A percentile compares a stretch with the other conserved stretches of the same genome.
Conservation (phyloP, 768 basidiomycete genomes). For the Rubroboletus satanas region DNA sequence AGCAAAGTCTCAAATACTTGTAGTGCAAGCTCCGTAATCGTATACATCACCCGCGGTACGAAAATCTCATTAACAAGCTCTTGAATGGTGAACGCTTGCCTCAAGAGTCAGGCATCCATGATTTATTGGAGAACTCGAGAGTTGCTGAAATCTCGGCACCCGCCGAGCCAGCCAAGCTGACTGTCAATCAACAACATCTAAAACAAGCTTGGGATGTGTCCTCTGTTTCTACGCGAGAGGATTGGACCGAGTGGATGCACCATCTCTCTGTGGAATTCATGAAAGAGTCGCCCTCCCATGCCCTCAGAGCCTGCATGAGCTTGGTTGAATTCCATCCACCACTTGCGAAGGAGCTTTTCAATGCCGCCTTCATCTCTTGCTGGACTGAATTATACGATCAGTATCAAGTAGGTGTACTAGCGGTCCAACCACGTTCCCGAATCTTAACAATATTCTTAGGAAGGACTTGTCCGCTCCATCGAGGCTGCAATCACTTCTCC, state of each 20-base stretch:
- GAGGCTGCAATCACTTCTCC: constrained; percentile 78
- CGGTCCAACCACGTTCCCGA: neutral
- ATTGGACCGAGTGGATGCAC: constrained; percentile 97
- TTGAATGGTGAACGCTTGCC: constrained; percentile 90
- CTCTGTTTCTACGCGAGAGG: constrained; percentile 68
- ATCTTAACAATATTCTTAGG: constrained; percentile 45
- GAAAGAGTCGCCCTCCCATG: constrained; percentile 97
- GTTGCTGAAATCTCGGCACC: constrained; percentile 74
- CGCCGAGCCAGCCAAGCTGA: constrained; percentile 82
- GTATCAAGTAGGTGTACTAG: constrained; percentile 66
- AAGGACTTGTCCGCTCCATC: constrained; percentile 89
- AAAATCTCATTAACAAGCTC: constrained; percentile 82
- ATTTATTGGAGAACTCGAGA: constrained; percentile 63
- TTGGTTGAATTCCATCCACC: constrained; percentile 89
- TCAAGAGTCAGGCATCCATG: constrained; percentile 73
- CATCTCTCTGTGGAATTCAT: constrained; percentile 91
- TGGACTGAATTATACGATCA: constrained; percentile 95
- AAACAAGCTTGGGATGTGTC: constrained; percentile 96
- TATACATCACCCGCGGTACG: constrained; percentile 80
- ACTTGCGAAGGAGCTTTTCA: constrained; percentile 91
- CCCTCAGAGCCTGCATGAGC: constrained; percentile 93
- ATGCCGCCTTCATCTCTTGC: constrained; percentile 96
- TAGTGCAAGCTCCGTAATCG: constrained; percentile 75
- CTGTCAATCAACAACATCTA: constrained; percentile 94
- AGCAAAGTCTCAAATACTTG: neutral